Conservation (phyloP, 768 basidiomycete genomes). For the Candolleomyces efflorescens region DNA sequence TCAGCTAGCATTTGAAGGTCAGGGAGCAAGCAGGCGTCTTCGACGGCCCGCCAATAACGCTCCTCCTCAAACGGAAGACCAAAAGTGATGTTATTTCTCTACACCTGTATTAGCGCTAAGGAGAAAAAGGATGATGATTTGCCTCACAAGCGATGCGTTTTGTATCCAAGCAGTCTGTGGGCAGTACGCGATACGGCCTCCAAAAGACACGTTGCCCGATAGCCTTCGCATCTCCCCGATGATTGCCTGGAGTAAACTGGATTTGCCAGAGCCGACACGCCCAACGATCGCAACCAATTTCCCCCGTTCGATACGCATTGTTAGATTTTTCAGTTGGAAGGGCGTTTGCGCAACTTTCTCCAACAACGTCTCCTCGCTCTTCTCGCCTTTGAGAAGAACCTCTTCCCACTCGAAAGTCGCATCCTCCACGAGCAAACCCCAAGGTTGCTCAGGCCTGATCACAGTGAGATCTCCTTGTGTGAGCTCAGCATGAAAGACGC, state of each 20-base stretch:
- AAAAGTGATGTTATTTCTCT: conserved; percentile 68
- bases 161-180: conserved; percentile 78
- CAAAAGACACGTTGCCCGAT: conserved; percentile 51
- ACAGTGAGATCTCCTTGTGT: conserved; percentile 35
- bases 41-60: conserved; percentile 60
- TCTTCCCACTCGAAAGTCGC: conserved; percentile 66
- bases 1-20: conserved; percentile 65
- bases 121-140: not conserved
- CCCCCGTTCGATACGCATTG: conserved; percentile 53
- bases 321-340: conserved; percentile 49
- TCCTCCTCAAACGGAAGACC: conserved; percentile 61
- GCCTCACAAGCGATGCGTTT: conserved; percentile 53
- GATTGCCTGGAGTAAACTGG: conserved; percentile 55
- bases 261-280: conserved; percentile 67
- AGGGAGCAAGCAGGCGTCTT: conserved; percentile 53
- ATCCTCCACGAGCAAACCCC: conserved; percentile 46
- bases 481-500: conserved; percentile 54
- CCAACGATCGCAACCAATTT: conserved; percentile 61
- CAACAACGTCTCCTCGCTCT: not conserved
- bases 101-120: not conserved
- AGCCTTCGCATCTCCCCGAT: conserved; percentile 66
- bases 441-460: conserved; percentile 41
- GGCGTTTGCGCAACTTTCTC: conserved; percentile 22
- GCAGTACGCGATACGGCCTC: conserved; percentile 65
- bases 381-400: conserved; percentile 10